A percentile compares a stretch with the other conserved stretches of the same genome.
phyloP scores from a whole-genome alignment of 202 grass and related monocot species.

The Alloteropsis angusta region DNA sequence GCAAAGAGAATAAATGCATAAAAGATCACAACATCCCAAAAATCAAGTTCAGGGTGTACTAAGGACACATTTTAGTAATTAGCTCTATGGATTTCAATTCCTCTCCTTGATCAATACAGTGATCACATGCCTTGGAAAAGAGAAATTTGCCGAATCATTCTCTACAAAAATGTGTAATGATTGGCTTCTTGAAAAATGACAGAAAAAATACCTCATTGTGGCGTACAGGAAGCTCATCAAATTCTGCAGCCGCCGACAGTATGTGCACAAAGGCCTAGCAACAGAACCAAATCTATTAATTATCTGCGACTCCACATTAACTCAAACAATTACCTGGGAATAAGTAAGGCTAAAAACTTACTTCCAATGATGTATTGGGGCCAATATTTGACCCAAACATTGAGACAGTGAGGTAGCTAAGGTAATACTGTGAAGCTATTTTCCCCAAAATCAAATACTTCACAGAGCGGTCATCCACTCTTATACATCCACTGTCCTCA shows the following conservation, averaged over 20 bases:
- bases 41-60: background rate
- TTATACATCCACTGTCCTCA: constrained; percentile 95
- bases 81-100: background rate
- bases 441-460: constrained; percentile 86
- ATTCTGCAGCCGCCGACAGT: constrained; percentile 83
- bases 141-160: background rate
- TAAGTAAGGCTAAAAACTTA: constrained; percentile 33
- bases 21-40: background rate
- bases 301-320: constrained; percentile 18
- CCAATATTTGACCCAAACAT: constrained; percentile 96
- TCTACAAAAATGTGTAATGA: background rate
- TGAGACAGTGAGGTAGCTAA: constrained; percentile 90
- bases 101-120: background rate
- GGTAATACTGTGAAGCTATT: constrained; percentile 94
- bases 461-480: constrained; percentile 60
- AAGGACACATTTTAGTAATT: constrained; percentile 14
- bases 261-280: constrained; percentile 75
- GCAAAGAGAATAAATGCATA: constrained; percentile 25
- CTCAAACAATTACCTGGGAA: constrained; percentile 1
- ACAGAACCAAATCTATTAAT: constrained; percentile 8
- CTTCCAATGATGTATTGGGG: constrained; percentile 70
- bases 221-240: constrained; percentile 87
- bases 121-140: background rate
- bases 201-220: constrained; percentile 72
- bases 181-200: background rate